Evolutionary conservation across 768 basidiomycete species (phyloP).

Genomic region (Amyloporia xantha): DNA sequence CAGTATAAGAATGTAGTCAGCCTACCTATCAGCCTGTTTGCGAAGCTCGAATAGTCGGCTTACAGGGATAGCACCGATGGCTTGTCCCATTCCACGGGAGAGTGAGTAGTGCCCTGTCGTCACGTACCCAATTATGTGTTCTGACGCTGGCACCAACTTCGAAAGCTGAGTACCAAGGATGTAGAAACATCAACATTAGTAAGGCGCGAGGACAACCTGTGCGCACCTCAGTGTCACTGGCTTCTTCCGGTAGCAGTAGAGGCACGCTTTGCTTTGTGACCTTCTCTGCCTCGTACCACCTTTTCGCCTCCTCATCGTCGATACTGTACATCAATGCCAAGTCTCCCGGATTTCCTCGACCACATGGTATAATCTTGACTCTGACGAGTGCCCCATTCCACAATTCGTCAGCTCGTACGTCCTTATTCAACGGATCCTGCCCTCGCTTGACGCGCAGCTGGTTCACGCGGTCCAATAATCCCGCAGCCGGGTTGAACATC

Average conservation of each 20-base stretch:
- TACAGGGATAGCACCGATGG: constrained; percentile 67
- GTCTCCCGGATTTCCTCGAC: constrained; percentile 68
- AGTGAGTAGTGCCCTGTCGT: constrained; percentile 84
- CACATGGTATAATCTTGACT: constrained; percentile 55
- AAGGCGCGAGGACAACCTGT: background rate
- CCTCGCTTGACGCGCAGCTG: constrained; percentile 49
- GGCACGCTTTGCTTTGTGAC: constrained; percentile 18
- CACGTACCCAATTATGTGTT: constrained; percentile 68
- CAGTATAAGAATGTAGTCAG: background rate
- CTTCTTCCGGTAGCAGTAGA: constrained; percentile 11
- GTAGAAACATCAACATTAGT: background rate
- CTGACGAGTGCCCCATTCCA: constrained; percentile 58
- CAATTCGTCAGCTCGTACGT: constrained; percentile 36
- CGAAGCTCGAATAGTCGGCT: constrained; percentile 42
- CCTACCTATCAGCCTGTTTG: constrained; percentile 41
- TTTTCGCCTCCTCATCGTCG: constrained; percentile 43
- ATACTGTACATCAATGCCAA: constrained; percentile 67
- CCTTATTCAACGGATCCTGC: constrained; percentile 31
- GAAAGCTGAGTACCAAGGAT: constrained; percentile 33
- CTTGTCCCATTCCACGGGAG: constrained; percentile 69
- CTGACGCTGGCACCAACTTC: constrained; percentile 33
- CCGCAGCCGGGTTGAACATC: constrained; percentile 34
- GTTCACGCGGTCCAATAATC: constrained; percentile 51
- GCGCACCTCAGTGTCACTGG: constrained; percentile 27
- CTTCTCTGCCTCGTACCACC: constrained; percentile 36